phyloP scores from a whole-genome alignment of 495 filamentous ascomycete genomes.

The Pyronema omphalodes region DNA sequence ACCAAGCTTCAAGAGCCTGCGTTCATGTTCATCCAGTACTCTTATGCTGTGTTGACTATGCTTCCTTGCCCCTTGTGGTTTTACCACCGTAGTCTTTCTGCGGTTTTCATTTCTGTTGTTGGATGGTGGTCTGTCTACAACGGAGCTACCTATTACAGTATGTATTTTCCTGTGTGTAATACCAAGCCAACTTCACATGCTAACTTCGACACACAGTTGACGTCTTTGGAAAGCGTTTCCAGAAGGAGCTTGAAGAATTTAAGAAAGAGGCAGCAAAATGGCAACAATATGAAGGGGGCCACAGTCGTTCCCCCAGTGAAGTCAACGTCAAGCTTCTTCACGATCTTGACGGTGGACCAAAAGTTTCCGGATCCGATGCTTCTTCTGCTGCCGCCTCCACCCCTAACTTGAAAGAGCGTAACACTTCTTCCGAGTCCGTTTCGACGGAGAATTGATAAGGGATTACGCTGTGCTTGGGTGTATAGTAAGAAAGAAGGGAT shows the following conservation, averaged over 20 bases:
- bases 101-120: constrained; percentile 52
- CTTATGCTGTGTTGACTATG: constrained; percentile 81
- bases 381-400: not conserved
- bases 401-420: constrained; percentile 6
- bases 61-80: constrained; percentile 90
- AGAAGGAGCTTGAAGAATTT: constrained; percentile 84
- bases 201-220: constrained; percentile 30
- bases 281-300: constrained; percentile 32
- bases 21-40: constrained; percentile 93
- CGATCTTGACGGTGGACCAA: not conserved
- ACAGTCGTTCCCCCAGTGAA: not conserved
- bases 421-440: not conserved
- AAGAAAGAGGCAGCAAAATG: constrained; percentile 79
- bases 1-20: constrained; percentile 59
- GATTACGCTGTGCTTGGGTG: too few relatives aligned
- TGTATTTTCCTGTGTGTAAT: not conserved
- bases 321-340: not conserved
- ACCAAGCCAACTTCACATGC: not conserved
- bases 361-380: constrained; percentile 6
- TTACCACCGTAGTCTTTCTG: constrained; percentile 66
- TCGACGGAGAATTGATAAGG: not conserved
- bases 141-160: constrained; percentile 86
- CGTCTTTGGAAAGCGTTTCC: constrained; percentile 86
- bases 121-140: constrained; percentile 90
- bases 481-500: too few relatives aligned